Percentiles rank a stretch among this genome's conserved stretches.
These are phyloP conservation scores for Bassia scoparia DNA, from an alignment of 148 eudicot genomes.

Conservation along the genomic window DNA sequence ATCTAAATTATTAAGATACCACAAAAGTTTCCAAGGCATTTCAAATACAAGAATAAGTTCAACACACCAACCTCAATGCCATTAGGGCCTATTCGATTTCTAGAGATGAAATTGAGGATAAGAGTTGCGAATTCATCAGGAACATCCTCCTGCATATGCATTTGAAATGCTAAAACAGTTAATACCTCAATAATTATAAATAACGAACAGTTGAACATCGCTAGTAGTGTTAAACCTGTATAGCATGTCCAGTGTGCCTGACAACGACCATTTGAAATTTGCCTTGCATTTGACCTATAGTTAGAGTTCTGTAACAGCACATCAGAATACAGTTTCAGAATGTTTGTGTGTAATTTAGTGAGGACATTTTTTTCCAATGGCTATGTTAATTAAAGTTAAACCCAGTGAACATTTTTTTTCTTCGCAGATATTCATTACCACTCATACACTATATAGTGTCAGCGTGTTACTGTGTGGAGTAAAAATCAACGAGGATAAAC, in stretches of 20 bases:
- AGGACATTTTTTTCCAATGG: too few relatives aligned
- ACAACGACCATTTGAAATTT: slow-evolving; percentile 96
- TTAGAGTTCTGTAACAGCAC: slow-evolving; percentile 61
- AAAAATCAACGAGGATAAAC: not conserved
- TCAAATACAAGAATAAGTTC: not conserved
- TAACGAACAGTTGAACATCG: slow-evolving; percentile 6
- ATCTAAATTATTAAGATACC: not conserved
- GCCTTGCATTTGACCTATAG: slow-evolving; percentile 99
- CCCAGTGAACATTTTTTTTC: not conserved
- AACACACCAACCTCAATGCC: slow-evolving; percentile 65
- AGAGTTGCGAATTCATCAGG: slow-evolving; percentile 80
- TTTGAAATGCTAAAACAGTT: not conserved
- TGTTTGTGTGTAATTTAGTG: not conserved
- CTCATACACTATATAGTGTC: too few relatives aligned
- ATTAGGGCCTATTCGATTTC: slow-evolving; percentile 77
- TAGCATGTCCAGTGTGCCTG: slow-evolving; percentile 92
- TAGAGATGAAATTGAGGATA: slow-evolving; percentile 71
- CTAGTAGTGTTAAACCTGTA: slow-evolving; percentile 55
- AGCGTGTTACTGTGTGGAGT: not conserved
- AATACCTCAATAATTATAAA: not conserved
- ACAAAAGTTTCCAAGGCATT: not conserved
- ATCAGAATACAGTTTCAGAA: slow-evolving; percentile 19
- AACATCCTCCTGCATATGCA: slow-evolving; percentile 68
- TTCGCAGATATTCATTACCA: not conserved
- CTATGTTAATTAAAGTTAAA: not conserved